Base-by-base conservation (phyloP, 805 yeast genomes). In the Metschnikowia bowlesiae region DNA sequence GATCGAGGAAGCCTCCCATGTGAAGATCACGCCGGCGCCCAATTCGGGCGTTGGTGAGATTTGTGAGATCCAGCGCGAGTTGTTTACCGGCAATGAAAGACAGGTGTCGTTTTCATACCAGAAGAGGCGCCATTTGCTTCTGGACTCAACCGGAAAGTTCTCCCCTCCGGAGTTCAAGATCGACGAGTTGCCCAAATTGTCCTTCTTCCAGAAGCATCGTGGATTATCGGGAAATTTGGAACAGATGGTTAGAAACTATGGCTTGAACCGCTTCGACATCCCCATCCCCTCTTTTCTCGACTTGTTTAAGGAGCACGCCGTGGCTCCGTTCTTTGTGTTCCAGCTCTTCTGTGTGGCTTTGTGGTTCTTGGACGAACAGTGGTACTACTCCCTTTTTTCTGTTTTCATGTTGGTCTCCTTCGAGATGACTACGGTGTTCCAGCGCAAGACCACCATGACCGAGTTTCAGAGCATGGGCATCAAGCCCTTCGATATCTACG, bases 391-490 rank as follows among this genome's bases (percentile, higher is more conserved):
- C 4, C 73, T 94, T 52, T 90, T 94, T 71, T 87, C 96, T 31
- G 75, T 92, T 58, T 84, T 94, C 69, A 92, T 92, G 96, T 78
- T 94, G 58, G 85, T 92, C 32, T 80, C 95, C 3, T 94, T 94
- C 74, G 99, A 94, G 71, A 86, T 84, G 67, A 89, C 97, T 33
- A 89, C 95, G 26, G 98, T 94, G 26, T 92, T 84, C 75, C 98
- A 94, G 76, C 87, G 98, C 72, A 87, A 95, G 73, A 75, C 89
- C 8, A 94, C 99, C 44, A 85, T 94, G 90, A 75, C 84, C 48
- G 99, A 94, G 71, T 94, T 94, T 72, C 90, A 95, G 70, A 84
- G 94, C 43, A 94, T 94, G 99, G 96, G 97, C 60, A 85, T 94
- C 59, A 89, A 89, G 68, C 97, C 99, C 11, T 94, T 88, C 67